Conservation (phyloP, 257 asterid genomes). For the Vinca minor region DNA sequence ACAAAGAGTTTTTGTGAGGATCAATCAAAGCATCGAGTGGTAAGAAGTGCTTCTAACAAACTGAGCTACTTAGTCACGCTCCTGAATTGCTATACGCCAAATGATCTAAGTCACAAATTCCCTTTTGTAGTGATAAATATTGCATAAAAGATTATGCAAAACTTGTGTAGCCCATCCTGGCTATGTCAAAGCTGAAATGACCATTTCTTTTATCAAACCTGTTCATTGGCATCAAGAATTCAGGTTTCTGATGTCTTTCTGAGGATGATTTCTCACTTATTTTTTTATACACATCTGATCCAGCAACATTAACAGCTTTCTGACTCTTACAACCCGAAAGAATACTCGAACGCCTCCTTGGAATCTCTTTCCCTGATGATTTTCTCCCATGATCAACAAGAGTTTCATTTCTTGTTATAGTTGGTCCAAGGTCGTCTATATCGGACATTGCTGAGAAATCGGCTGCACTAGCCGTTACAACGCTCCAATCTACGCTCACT, state of each 20-base stretch:
- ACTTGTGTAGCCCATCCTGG: conserved; percentile 27
- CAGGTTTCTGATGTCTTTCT: conserved; percentile 22
- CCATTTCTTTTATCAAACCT: conserved; percentile 34
- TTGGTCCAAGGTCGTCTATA: conserved; percentile 27
- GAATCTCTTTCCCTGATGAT: conserved; percentile 21
- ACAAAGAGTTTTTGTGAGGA: no score
- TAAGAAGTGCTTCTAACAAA: no score
- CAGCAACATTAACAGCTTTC: conserved; percentile 60
- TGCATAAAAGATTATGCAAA: conserved; percentile 25
- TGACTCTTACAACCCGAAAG: conserved; percentile 60
- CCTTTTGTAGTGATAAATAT: neutral
- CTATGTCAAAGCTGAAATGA: conserved; percentile 32
- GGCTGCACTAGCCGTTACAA: conserved; percentile 69
- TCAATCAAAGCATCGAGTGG: no score
- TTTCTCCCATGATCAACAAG: conserved; percentile 16
- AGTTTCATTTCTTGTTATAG: conserved; percentile 12
- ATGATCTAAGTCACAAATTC: neutral
- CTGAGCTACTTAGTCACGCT: neutral
- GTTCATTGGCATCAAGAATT: conserved; percentile 28
- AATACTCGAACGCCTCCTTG: conserved; percentile 40
- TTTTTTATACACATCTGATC: conserved; percentile 43
- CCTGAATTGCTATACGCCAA: neutral
- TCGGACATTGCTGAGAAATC: conserved; percentile 58
- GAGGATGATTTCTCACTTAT: conserved; percentile 20
- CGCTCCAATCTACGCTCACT: conserved; percentile 86